Percentiles rank a stretch among this genome's conserved stretches.
These are phyloP conservation scores for Dendrobium nobile DNA, from an alignment of 106 monocot species.

Conservation along the genomic window DNA sequence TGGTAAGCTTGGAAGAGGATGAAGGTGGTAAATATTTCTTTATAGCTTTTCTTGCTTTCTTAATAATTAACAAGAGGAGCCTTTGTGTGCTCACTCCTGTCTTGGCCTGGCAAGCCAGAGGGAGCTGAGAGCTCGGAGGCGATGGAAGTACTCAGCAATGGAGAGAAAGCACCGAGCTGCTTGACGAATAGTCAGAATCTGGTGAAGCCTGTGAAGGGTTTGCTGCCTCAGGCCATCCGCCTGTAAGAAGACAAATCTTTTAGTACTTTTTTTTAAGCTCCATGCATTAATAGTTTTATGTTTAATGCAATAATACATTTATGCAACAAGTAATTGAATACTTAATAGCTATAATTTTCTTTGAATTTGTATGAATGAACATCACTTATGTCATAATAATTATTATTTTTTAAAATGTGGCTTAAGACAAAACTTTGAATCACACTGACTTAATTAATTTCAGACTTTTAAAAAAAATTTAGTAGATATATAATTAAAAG, in stretches of 20 bases:
- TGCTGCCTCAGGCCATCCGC: conserved; percentile 66
- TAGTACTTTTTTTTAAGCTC: neutral
- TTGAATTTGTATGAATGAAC: too few relatives aligned
- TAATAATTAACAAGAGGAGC: neutral
- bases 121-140: conserved; percentile 68
- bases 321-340: too few relatives aligned
- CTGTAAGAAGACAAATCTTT: conserved; percentile 19
- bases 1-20: neutral
- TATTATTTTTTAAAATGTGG: too few relatives aligned
- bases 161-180: conserved; percentile 56
- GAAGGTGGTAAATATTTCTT: neutral
- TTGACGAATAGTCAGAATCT: conserved; percentile 54
- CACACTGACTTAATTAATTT: too few relatives aligned
- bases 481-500: too few relatives aligned
- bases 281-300: neutral
- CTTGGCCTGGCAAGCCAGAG: conserved; percentile 66
- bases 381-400: too few relatives aligned
- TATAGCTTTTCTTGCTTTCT: neutral
- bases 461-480: too few relatives aligned
- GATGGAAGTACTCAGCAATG: conserved; percentile 69
- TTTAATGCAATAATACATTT: neutral
- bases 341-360: too few relatives aligned
- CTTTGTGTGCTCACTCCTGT: conserved; percentile 12
- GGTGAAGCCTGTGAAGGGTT: conserved; percentile 61
- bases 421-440: too few relatives aligned